Evolutionary conservation across 2,329 filamentous ascomycete genomes (phyloP).

Genomic region (Colletotrichum phormii): DNA sequence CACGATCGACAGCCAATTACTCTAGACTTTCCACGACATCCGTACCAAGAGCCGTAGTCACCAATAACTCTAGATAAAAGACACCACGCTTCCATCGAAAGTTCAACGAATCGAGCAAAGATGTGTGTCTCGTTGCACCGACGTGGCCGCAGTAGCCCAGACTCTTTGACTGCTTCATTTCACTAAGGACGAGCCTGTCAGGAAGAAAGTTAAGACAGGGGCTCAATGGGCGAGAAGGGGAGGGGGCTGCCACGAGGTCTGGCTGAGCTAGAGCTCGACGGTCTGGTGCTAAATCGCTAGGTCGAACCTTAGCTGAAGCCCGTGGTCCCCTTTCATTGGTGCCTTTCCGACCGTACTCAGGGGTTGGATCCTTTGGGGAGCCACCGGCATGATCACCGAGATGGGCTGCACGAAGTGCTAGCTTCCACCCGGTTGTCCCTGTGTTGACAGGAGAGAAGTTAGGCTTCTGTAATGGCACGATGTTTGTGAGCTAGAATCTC

Average conservation of each 20-base stretch:
- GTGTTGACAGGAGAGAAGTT: not conserved
- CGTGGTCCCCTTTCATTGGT: constrained; percentile 8
- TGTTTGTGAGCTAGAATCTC: not conserved
- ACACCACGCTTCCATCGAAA: not conserved
- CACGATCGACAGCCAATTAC: not conserved
- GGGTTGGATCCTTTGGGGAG: not conserved
- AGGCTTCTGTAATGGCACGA: not conserved
- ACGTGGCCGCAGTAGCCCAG: not conserved
- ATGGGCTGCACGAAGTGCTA: not conserved
- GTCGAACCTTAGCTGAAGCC: constrained; percentile 20
- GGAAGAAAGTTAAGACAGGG: not conserved
- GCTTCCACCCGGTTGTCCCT: not conserved
- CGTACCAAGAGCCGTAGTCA: not conserved
- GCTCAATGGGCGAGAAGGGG: not conserved
- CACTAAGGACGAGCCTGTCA: not conserved
- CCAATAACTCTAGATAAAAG: not conserved
- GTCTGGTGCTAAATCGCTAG: constrained; percentile 19
- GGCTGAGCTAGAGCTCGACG: constrained; percentile 12
- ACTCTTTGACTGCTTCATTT: not conserved
- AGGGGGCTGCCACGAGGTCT: constrained; percentile 27
- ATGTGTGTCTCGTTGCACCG: not conserved
- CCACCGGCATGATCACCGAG: not conserved
- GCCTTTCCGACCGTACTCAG: not conserved
- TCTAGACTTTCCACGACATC: not conserved
- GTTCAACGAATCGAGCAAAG: not conserved